Percentiles rank a stretch among this genome's conserved stretches.
phyloP scores from a whole-genome alignment of 1,139 yeast genomes.

The Debaryomyces sp. region DNA sequence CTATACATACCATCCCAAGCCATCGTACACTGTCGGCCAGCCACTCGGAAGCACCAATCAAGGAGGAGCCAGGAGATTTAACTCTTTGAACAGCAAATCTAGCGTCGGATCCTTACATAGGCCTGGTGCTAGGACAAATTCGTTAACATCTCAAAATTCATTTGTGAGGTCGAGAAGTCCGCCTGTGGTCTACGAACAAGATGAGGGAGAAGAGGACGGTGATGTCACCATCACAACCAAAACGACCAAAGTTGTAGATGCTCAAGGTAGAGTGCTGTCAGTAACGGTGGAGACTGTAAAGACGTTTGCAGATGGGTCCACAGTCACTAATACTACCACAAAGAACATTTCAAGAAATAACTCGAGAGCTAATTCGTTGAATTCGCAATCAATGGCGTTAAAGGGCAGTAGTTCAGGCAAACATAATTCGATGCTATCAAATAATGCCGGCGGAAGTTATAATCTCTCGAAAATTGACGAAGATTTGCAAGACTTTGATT shows the following conservation, averaged over 20 bases:
- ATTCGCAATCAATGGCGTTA: slow-evolving; percentile 15
- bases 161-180: slow-evolving; percentile 1
- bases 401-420: slow-evolving; percentile 24
- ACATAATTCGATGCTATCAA: slow-evolving; percentile 18
- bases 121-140: slow-evolving; percentile 1
- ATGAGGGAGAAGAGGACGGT: slow-evolving; percentile 22
- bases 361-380: slow-evolving; percentile 38
- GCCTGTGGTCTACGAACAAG: slow-evolving; percentile 5
- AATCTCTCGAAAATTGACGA: slow-evolving; percentile 48
- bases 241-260: slow-evolving; percentile 48
- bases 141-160: slow-evolving; percentile 1
- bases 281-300: slow-evolving; percentile 47
- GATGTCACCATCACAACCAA: slow-evolving; percentile 41
- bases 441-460: slow-evolving; percentile 17
- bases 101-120: slow-evolving; percentile 2
- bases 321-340: slow-evolving; percentile 48
- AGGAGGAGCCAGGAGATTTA: background rate
- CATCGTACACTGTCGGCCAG: slow-evolving; percentile 41
- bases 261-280: slow-evolving; percentile 45
- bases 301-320: slow-evolving; percentile 48
- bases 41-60: slow-evolving; percentile 8
- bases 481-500: slow-evolving; percentile 48
- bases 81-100: slow-evolving; percentile 6
- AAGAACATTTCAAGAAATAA: slow-evolving; percentile 42
- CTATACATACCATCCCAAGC: slow-evolving; percentile 44